These are phyloP conservation scores for Candolleomyces eurysporus DNA, from an alignment of 768 basidiomycete genomes.

Conservation along the genomic window DNA sequence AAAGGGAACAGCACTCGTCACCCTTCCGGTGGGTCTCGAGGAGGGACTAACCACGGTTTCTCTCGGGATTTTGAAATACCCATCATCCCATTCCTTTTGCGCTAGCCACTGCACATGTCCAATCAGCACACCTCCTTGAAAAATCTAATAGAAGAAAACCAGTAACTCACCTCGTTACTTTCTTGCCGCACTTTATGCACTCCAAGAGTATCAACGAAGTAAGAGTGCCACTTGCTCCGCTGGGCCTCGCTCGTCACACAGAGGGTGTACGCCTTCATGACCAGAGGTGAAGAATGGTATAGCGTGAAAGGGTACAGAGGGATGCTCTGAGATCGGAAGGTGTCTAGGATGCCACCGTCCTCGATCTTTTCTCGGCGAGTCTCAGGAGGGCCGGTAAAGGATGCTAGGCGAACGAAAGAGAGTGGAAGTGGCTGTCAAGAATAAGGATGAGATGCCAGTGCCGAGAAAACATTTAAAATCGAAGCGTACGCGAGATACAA, in stretches of 20 bases:
- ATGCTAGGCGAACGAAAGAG: constrained; percentile 70
- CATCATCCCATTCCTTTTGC: constrained; percentile 54
- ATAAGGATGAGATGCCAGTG: background rate
- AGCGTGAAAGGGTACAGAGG: constrained; percentile 75
- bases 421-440: constrained; percentile 68
- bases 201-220: constrained; percentile 59
- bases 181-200: constrained; percentile 67
- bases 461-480: background rate
- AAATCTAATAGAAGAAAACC: constrained; percentile 13
- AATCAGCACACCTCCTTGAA: background rate
- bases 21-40: constrained; percentile 51
- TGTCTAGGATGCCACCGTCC: constrained; percentile 56
- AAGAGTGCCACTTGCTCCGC: constrained; percentile 62
- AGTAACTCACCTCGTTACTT: constrained; percentile 57
- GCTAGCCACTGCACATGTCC: constrained; percentile 58
- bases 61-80: constrained; percentile 53
- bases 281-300: constrained; percentile 61
- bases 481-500: constrained; percentile 63
- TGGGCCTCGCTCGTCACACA: constrained; percentile 57
- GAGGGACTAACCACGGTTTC: constrained; percentile 27
- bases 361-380: constrained; percentile 61
- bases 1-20: constrained; percentile 61
- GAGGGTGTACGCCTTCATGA: constrained; percentile 66
- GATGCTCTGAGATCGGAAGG: constrained; percentile 48
- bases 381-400: constrained; percentile 60